A percentile compares a stretch with the other conserved stretches of the same genome.
Conservation (phyloP, 1,284 basidiomycete species). For the Trichosporon asahii region DNA sequence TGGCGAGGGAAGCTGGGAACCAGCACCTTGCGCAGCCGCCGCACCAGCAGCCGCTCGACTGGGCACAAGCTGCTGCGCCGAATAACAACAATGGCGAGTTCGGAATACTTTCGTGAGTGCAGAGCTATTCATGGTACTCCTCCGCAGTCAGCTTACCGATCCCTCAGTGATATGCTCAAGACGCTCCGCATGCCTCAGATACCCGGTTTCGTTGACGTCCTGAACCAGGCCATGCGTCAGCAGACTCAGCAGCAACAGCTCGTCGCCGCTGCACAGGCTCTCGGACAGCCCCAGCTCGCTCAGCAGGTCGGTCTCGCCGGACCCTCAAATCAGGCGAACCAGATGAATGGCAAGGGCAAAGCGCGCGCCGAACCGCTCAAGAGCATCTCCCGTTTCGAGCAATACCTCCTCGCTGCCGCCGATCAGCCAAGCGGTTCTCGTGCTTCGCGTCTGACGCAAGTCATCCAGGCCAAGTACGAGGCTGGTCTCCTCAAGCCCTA, state of each 20-base stretch:
- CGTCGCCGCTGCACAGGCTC: not conserved
- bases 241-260: constrained; percentile 13
- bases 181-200: constrained; percentile 46
- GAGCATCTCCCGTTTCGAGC: constrained; percentile 25
- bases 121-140: not conserved
- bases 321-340: not conserved
- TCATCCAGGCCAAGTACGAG: constrained; percentile 95
- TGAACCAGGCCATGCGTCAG: constrained; percentile 29
- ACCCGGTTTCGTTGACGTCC: constrained; percentile 46
- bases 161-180: constrained; percentile 46
- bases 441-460: constrained; percentile 82
- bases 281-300: constrained; percentile 1
- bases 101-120: constrained; percentile 24
- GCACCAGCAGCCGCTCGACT: constrained; percentile 11
- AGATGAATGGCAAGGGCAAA: constrained; percentile 22
- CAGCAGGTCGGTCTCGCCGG: not conserved
- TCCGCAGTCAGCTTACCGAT: not conserved
- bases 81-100: constrained; percentile 22
- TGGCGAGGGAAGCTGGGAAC: constrained; percentile 6
- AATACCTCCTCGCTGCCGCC: constrained; percentile 88
- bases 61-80: constrained; percentile 9
- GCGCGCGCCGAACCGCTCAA: constrained; percentile 25
- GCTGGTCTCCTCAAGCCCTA: constrained; percentile 92
- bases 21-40: not conserved
- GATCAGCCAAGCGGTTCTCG: constrained; percentile 89